These are phyloP conservation scores for Macrocystidia cucumis DNA, from an alignment of 1,284 basidiomycete species.

Conservation along the genomic window DNA sequence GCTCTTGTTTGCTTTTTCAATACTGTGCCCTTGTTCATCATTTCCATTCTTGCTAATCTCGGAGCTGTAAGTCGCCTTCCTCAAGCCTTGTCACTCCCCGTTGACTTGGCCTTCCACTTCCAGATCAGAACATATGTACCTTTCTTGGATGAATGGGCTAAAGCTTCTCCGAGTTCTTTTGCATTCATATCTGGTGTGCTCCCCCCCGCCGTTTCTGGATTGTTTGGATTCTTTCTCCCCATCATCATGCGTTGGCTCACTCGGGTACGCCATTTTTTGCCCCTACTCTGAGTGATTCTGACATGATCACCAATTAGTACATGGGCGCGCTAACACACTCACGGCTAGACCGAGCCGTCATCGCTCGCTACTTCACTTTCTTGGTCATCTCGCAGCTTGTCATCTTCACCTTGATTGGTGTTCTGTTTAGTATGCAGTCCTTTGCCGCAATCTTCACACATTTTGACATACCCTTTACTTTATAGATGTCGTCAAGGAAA, in stretches of 20 bases:
- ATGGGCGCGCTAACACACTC: constrained; percentile 77
- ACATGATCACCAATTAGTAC: constrained; percentile 36
- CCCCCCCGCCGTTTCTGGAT: constrained; percentile 78
- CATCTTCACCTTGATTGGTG: constrained; percentile 88
- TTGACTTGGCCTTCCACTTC: background rate
- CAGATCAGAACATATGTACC: constrained; percentile 61
- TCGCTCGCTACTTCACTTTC: constrained; percentile 89
- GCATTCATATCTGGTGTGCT: constrained; percentile 81
- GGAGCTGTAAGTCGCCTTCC: constrained; percentile 48
- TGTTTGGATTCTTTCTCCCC: constrained; percentile 88
- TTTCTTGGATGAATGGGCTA: constrained; percentile 67
- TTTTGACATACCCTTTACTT: constrained; percentile 1
- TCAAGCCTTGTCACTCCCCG: constrained; percentile 1
- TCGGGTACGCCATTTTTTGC: constrained; percentile 21
- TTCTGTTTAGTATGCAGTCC: constrained; percentile 64
- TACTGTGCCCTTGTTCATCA: constrained; percentile 79
- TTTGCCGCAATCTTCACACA: constrained; percentile 4
- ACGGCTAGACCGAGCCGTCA: constrained; percentile 80
- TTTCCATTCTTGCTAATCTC: constrained; percentile 79
- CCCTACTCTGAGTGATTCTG: background rate
- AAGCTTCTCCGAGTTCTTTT: constrained; percentile 54
- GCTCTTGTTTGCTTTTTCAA: constrained; percentile 82
- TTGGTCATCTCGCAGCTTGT: constrained; percentile 85
- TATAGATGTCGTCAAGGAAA: constrained; percentile 54
- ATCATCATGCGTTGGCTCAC: constrained; percentile 79